Conservation (phyloP, 2,329 filamentous ascomycete genomes). For the Pochonia chlamydosporia region DNA sequence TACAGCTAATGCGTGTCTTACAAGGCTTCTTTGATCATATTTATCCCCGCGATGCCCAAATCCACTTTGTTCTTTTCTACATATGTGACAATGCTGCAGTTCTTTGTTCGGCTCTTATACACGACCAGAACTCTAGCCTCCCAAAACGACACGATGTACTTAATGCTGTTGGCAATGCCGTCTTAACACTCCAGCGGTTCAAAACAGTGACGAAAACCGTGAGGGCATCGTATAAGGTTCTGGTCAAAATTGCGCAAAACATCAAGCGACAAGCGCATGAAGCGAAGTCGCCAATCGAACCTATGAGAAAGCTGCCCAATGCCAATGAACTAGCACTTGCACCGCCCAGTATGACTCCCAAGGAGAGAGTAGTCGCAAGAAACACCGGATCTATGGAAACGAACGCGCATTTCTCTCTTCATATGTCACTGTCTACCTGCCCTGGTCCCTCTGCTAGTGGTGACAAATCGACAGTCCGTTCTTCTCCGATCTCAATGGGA, state of each 20-base stretch:
- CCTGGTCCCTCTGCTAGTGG: not conserved
- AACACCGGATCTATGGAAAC: constrained; percentile 2
- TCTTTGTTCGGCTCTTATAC: constrained; percentile 44
- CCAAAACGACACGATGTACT: constrained; percentile 34
- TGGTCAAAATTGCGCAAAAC: constrained; percentile 22
- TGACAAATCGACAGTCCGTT: not conserved
- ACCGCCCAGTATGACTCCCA: constrained; percentile 6
- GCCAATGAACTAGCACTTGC: constrained; percentile 7
- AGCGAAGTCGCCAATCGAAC: constrained; percentile 3
- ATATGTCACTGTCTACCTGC: not conserved
- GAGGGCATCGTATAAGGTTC: constrained; percentile 24
- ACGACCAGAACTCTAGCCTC: constrained; percentile 36
- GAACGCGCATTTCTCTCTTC: not conserved
- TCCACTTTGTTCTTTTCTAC: constrained; percentile 42
- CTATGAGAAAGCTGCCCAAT: constrained; percentile 8
- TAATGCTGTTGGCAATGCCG: constrained; percentile 29
- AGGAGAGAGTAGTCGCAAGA: constrained; percentile 1
- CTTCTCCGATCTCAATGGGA: not conserved
- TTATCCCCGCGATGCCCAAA: constrained; percentile 40
- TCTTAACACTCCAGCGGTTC: constrained; percentile 27
- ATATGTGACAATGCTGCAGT: constrained; percentile 47
- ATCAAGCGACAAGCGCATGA: constrained; percentile 4
- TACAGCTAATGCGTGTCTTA: constrained; percentile 35
- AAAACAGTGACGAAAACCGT: constrained; percentile 24
- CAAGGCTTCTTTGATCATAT: constrained; percentile 36